Evolutionary conservation across 2,329 filamentous ascomycete species (phyloP), one percentile per base, ranked within the genome.

Genomic region (Chaetomiaceae sp.): DNA sequence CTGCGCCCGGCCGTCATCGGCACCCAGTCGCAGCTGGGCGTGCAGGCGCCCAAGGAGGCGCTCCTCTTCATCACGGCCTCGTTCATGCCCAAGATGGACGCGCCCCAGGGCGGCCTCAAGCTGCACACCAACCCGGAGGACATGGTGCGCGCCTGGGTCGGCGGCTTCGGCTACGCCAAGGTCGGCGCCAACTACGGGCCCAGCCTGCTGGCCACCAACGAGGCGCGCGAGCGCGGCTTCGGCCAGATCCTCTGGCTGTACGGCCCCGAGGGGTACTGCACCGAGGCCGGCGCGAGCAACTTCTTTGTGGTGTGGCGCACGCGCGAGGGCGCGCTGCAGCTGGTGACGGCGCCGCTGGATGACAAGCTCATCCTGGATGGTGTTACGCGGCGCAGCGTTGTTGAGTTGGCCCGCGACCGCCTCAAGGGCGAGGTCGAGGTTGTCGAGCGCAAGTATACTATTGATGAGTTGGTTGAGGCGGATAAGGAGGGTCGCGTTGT

Each of bases 181-280:
- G 81, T 96, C 30, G 91, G 91, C 48, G 91, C 91, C 55, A 96
- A 96, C 75, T 96, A 96, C 68, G 91, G 91, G 0, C 91, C 91
- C 16, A 85, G 81, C 17, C 76, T 96, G 48, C 76, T 89, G 48
- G 87, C 89, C 3, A 90, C 90, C 43, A 77, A 78, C 16, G 86
- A 91, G 67, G 91, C 91, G 3, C 74, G 83, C 50, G 73, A 72
- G 10, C 72, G 79, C 35, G 91, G 92, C 0, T 96, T 83, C 70
- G 81, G 92, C 64, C 92, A 96, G 76, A 86, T 96, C 50, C 78
- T 96, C n/a, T 96, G 91, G 91, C 77, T 96, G 44, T 93, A 95
- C 63, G 89, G 89, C 1, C 69, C 80, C 35, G 77, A 92, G 60
- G 81, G 80, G 46, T 81, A 82, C 65, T 90, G 95, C 57, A 96